Evolutionary conservation across 2,329 filamentous ascomycete species (phyloP).

Genomic region (Sporothrix protearum): DNA sequence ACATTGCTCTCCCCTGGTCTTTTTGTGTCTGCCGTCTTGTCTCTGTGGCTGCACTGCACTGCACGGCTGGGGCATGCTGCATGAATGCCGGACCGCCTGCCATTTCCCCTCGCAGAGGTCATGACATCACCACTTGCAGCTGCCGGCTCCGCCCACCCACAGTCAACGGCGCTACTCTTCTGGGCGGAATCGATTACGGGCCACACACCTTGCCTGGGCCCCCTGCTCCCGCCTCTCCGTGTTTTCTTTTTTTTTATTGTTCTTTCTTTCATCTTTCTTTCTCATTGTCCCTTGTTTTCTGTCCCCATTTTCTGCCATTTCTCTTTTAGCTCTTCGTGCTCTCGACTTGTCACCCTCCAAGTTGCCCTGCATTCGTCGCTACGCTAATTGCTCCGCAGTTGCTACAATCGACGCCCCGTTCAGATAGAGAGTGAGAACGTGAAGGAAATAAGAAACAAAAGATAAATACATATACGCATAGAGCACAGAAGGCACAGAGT

Average conservation of each 20-base stretch:
- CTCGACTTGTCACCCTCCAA: conserved; percentile 11
- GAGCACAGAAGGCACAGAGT: neutral
- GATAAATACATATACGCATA: no score
- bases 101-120: conserved; percentile 15
- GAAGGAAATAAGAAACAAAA: neutral
- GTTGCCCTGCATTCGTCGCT: conserved; percentile 10
- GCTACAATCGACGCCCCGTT: neutral
- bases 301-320: neutral
- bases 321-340: conserved; percentile 1
- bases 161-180: neutral
- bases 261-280: neutral
- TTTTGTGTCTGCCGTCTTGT: neutral
- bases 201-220: neutral
- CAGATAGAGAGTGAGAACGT: neutral
- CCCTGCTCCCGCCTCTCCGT: neutral
- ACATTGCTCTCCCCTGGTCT: neutral
- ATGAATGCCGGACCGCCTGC: neutral
- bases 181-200: conserved; percentile 15
- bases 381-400: conserved; percentile 10
- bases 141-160: conserved; percentile 11
- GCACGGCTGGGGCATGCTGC: conserved; percentile 10
- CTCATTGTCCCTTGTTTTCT: neutral
- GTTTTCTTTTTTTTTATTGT: neutral
- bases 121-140: conserved; percentile 23
- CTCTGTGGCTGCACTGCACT: neutral